Conservation (phyloP, 495 filamentous ascomycete species). For the Rostrohypoxylon terebratum region DNA sequence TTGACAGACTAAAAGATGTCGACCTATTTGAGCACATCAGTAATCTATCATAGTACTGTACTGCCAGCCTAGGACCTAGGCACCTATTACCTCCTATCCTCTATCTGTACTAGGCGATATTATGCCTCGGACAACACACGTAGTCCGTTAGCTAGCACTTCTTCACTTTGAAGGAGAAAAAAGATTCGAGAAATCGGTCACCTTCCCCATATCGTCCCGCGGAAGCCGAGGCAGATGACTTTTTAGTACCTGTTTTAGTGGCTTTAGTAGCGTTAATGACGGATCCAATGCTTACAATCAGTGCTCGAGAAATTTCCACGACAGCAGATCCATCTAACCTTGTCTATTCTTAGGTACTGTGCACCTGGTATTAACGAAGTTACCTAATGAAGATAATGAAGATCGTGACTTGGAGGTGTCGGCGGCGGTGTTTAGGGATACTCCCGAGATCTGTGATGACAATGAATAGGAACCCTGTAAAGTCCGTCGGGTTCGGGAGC, state of each 20-base stretch:
- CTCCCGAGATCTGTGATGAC: neutral
- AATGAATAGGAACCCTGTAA: neutral
- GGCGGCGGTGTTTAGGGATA: neutral
- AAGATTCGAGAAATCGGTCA: slow-evolving; percentile 1
- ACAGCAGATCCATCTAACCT: neutral
- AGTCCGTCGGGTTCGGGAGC: neutral
- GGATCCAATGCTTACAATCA: neutral
- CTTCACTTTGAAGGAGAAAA: no score
- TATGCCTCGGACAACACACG: neutral
- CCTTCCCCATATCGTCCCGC: slow-evolving; percentile 12
- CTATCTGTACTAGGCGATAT: neutral
- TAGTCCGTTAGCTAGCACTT: neutral
- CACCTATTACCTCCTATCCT: no score
- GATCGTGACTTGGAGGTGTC: neutral
- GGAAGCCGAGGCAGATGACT: neutral
- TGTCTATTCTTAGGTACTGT: neutral
- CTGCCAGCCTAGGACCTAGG: no score
- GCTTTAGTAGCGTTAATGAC: neutral
- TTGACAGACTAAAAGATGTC: slow-evolving; percentile 1
- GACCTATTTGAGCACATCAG: neutral
- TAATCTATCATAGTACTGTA: no score
- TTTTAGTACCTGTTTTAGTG: no score
- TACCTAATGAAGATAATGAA: neutral
- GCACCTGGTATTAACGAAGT: no score
- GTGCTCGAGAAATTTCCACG: neutral